phyloP scores from a whole-genome alignment of 2,329 filamentous ascomycete species.

The Aspergillus viridinutans region DNA sequence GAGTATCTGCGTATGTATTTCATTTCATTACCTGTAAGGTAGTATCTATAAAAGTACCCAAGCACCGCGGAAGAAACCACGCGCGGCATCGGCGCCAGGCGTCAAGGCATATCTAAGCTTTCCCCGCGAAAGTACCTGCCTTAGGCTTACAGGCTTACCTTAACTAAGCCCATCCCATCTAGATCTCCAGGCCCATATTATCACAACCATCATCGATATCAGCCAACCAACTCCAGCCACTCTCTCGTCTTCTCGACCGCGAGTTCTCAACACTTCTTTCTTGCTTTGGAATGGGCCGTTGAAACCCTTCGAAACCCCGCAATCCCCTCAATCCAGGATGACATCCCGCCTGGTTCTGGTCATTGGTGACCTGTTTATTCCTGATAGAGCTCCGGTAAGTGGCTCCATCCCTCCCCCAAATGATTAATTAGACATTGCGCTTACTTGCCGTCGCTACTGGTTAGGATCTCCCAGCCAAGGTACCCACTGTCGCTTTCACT shows the following conservation, averaged over 20 bases:
- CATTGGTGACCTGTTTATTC: constrained; percentile 90
- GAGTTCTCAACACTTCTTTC: background rate
- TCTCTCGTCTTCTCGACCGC: background rate
- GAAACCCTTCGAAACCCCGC: constrained; percentile 16
- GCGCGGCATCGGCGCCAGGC: constrained; percentile 4
- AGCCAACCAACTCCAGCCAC: background rate
- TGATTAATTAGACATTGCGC: constrained; percentile 11
- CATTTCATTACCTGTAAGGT: background rate
- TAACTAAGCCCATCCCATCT: background rate
- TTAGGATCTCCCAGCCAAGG: constrained; percentile 81
- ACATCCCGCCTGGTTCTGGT: constrained; percentile 88
- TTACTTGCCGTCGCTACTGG: constrained; percentile 9
- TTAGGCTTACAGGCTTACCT: background rate
- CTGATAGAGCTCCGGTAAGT: constrained; percentile 74
- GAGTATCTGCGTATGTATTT: background rate
- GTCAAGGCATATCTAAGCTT: constrained; percentile 7
- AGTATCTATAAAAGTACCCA: background rate
- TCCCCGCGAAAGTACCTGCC: constrained; percentile 19
- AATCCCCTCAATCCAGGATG: constrained; percentile 40
- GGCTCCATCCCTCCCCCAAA: constrained; percentile 8
- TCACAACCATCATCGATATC: background rate
- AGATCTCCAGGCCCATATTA: constrained; percentile 3
- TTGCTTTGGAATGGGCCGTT: constrained; percentile 26
- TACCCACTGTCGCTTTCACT: constrained; percentile 35
- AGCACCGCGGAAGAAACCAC: background rate